Percentiles rank a stretch among this genome's conserved stretches.
Evolutionary conservation across 2,329 filamentous ascomycete species (phyloP).

Genomic region (Tolypocladium tropicale): DNA sequence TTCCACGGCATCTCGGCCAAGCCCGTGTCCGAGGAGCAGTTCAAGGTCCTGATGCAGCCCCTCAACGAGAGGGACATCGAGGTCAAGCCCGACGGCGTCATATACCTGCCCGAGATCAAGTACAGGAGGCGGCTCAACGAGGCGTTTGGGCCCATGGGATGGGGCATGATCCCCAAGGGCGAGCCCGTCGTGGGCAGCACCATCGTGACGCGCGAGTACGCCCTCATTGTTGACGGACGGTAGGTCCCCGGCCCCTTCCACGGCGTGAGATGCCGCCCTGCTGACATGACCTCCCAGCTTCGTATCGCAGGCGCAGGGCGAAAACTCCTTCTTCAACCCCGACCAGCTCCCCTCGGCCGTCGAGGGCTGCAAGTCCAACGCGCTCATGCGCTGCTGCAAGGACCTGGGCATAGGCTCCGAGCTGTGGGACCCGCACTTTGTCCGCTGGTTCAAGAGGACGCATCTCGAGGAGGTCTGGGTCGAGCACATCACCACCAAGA

Average conservation of each 20-base stretch:
- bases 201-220: constrained; percentile 82
- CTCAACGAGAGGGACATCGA: constrained; percentile 71
- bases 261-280: not conserved
- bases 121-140: constrained; percentile 83
- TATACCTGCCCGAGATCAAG: constrained; percentile 97
- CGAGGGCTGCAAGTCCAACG: constrained; percentile 96
- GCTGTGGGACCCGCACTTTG: constrained; percentile 91
- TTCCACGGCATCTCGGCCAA: constrained; percentile 67
- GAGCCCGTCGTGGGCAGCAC: constrained; percentile 78
- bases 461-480: constrained; percentile 76
- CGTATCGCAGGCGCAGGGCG: constrained; percentile 84
- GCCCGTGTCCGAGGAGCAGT: constrained; percentile 61
- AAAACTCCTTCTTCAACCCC: constrained; percentile 85
- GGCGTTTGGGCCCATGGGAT: constrained; percentile 90
- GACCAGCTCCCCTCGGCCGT: constrained; percentile 89
- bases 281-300: constrained; percentile 46
- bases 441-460: constrained; percentile 68
- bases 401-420: constrained; percentile 91
- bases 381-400: constrained; percentile 96
- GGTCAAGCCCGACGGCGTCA: constrained; percentile 93
- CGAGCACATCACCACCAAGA: constrained; percentile 79
- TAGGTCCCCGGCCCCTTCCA: constrained; percentile 29
- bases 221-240: constrained; percentile 79
- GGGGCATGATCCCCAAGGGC: constrained; percentile 83
- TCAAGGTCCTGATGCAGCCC: constrained; percentile 56